A percentile compares a stretch with the other conserved stretches of the same genome.
These are phyloP conservation scores for Lactarius psammicola DNA, from an alignment of 768 basidiomycete genomes.

Conservation along the genomic window DNA sequence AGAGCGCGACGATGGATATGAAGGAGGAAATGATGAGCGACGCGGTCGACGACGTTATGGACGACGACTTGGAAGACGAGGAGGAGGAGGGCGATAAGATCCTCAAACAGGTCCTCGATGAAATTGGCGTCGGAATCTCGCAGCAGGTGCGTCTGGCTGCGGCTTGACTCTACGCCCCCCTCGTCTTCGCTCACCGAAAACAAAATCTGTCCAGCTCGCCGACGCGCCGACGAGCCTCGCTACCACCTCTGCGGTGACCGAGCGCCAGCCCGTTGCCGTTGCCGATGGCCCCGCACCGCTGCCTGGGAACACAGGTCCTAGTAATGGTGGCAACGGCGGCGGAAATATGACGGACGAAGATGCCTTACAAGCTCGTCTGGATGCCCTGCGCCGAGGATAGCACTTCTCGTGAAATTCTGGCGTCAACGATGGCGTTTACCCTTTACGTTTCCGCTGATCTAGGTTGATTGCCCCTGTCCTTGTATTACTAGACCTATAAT, in stretches of 20 bases:
- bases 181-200: background rate
- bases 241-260: slow-evolving; percentile 54
- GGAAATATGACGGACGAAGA: slow-evolving; percentile 74
- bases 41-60: slow-evolving; percentile 96
- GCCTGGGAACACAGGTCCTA: slow-evolving; percentile 38
- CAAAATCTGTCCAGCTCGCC: slow-evolving; percentile 59
- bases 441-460: slow-evolving; percentile 8
- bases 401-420: background rate
- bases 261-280: slow-evolving; percentile 80
- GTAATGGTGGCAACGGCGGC: slow-evolving; percentile 40
- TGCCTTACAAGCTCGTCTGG: slow-evolving; percentile 88
- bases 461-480: background rate
- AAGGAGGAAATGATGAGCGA: slow-evolving; percentile 99
- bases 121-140: slow-evolving; percentile 89
- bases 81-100: slow-evolving; percentile 96
- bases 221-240: slow-evolving; percentile 80
- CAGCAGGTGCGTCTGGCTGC: slow-evolving; percentile 60
- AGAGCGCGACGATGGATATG: slow-evolving; percentile 99
- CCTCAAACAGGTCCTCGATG: slow-evolving; percentile 91
- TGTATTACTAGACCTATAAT: slow-evolving; percentile 13
- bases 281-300: slow-evolving; percentile 59
- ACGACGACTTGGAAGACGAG: slow-evolving; percentile 88
- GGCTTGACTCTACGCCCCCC: background rate
- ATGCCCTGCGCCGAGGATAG: slow-evolving; percentile 78
- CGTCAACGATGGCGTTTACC: background rate